Percentiles rank a stretch among this genome's conserved stretches.
These are phyloP conservation scores for Aspergillus fumigatus DNA, from an alignment of 2,329 filamentous ascomycete species.

Conservation along the genomic window DNA sequence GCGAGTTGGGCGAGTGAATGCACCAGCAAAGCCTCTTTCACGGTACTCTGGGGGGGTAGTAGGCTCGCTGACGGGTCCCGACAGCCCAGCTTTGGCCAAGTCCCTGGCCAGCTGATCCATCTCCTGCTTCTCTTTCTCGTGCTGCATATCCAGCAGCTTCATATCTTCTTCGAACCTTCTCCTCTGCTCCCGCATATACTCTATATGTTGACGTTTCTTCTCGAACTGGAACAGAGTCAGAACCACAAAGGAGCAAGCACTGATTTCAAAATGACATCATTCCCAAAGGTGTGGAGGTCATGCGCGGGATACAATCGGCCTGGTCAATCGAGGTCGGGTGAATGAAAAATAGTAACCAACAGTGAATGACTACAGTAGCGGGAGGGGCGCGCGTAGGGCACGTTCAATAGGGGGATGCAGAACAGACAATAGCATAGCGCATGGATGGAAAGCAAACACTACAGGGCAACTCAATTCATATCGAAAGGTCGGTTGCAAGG, in stretches of 20 bases:
- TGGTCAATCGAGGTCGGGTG: not conserved
- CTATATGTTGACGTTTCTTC: slow-evolving; percentile 89
- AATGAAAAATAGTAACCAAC: not conserved
- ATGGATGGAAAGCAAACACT: not conserved
- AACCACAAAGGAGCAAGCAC: slow-evolving; percentile 26
- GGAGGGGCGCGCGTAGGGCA: not conserved
- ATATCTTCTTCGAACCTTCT: slow-evolving; percentile 88
- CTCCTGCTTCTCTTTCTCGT: slow-evolving; percentile 76
- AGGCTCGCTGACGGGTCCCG: slow-evolving; percentile 84
- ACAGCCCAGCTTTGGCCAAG: slow-evolving; percentile 53
- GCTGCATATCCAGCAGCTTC: slow-evolving; percentile 80
- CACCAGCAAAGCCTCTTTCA: slow-evolving; percentile 72
- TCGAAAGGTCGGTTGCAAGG: not conserved
- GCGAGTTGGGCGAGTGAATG: slow-evolving; percentile 78
- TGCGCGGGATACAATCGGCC: not conserved
- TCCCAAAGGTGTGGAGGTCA: not conserved
- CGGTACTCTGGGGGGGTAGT: slow-evolving; percentile 93
- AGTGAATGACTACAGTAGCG: slow-evolving; percentile 4
- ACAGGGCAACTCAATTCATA: not conserved
- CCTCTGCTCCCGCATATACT: slow-evolving; percentile 83
- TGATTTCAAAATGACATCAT: not conserved
- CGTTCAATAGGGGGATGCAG: not conserved
- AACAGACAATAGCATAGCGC: not conserved
- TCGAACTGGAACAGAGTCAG: slow-evolving; percentile 63
- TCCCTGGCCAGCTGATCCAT: slow-evolving; percentile 81